Evolutionary conservation across 2,329 filamentous ascomycete genomes (phyloP).

Genomic region (Curvularia sp.): DNA sequence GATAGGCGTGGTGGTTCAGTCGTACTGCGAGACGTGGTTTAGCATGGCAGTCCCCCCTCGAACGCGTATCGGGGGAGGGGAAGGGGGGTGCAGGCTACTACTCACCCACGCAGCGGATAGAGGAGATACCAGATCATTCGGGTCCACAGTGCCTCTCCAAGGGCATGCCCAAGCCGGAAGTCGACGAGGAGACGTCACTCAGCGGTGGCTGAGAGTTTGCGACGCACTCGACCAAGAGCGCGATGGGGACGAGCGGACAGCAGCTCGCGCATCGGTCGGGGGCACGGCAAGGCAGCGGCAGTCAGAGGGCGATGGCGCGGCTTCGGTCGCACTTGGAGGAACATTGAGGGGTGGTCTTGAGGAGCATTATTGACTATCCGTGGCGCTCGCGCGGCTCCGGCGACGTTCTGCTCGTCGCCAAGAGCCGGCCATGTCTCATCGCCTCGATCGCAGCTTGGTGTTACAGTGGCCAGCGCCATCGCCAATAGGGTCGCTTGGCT

Average conservation of each 20-base stretch:
- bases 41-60: conserved; percentile 16
- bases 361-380: conserved; percentile 34
- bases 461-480: conserved; percentile 4
- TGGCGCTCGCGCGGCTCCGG: conserved; percentile 35
- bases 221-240: conserved; percentile 36
- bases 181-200: conserved; percentile 19
- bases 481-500: conserved; percentile 13
- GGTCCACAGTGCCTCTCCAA: conserved; percentile 28
- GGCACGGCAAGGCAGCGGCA: conserved; percentile 8
- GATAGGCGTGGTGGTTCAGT: conserved; percentile 74
- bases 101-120: conserved; percentile 78
- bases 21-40: conserved; percentile 61
- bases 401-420: conserved; percentile 25
- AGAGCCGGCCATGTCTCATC: conserved; percentile 24
- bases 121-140: conserved; percentile 78
- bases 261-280: conserved; percentile 39
- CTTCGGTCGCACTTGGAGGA: conserved; percentile 24
- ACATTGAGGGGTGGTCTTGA: conserved; percentile 27
- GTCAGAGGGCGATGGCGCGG: conserved; percentile 19
- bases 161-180: conserved; percentile 34
- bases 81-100: not conserved
- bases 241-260: conserved; percentile 30
- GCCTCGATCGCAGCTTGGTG: conserved; percentile 19
- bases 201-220: conserved; percentile 35
- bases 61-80: conserved; percentile 3